Evolutionary conservation across 1,139 yeast species (phyloP).

Genomic region (Candida sp.): DNA sequence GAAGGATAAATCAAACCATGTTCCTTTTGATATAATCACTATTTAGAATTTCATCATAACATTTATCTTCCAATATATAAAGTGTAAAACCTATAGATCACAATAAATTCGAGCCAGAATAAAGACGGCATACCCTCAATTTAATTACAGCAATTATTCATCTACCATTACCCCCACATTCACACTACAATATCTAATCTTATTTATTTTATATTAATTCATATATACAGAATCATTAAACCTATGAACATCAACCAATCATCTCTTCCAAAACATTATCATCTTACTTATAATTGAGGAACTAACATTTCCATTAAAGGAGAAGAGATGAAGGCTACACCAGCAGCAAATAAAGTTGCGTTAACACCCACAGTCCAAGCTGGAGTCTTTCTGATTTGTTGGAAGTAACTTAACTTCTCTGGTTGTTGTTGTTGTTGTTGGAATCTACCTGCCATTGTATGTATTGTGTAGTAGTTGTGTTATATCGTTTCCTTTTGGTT

Average conservation of each 20-base stretch:
- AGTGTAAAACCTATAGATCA: no score
- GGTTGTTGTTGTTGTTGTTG: slow-evolving; percentile 16
- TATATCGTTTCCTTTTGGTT: not conserved
- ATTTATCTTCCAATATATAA: no score
- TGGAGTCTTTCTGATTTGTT: slow-evolving; percentile 58
- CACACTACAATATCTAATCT: no score
- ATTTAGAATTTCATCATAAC: no score
- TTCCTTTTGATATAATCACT: no score
- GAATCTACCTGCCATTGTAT: slow-evolving; percentile 24
- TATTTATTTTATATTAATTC: slow-evolving; percentile 1
- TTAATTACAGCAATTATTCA: no score
- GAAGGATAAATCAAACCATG: no score
- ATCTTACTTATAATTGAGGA: slow-evolving; percentile 55
- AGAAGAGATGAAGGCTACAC: slow-evolving; percentile 72
- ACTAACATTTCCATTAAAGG: slow-evolving; percentile 80
- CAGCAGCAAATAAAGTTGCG: slow-evolving; percentile 63
- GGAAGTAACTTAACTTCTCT: slow-evolving; percentile 32
- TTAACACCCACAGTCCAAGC: slow-evolving; percentile 62
- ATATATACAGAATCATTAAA: slow-evolving; percentile 2
- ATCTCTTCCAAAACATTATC: not conserved
- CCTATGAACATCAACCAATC: slow-evolving; percentile 1
- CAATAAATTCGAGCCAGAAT: no score
- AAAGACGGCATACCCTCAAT: no score
- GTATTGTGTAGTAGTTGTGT: slow-evolving; percentile 2
- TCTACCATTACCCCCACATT: no score